phyloP scores from a whole-genome alignment of 306 rosid species.

The Cicer judaicum region DNA sequence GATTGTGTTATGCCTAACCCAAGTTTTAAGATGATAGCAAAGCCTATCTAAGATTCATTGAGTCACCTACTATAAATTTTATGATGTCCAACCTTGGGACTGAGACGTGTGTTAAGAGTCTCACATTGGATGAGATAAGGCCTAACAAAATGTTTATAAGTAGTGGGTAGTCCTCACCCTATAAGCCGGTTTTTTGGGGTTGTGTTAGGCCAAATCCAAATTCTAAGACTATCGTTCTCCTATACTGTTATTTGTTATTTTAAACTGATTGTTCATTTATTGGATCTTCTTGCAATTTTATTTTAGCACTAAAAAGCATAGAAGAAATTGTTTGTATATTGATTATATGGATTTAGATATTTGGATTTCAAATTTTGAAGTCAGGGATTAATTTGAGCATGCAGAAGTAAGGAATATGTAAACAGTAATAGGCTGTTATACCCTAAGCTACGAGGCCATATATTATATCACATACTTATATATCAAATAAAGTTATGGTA shows the following conservation, averaged over 20 bases:
- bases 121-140: no score
- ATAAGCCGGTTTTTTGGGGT: no score
- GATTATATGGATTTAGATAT: slow-evolving; percentile 1
- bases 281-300: slow-evolving; percentile 18
- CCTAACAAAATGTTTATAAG: no score
- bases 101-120: no score
- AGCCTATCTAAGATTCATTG: no score
- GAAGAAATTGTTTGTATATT: slow-evolving; percentile 2
- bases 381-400: not conserved
- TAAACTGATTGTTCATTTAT: slow-evolving; percentile 13
- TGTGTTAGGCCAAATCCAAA: no score
- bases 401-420: not conserved
- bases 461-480: not conserved
- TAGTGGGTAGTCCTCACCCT: no score
- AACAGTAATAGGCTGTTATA: not conserved
- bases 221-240: slow-evolving; percentile 4
- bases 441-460: not conserved
- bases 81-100: no score
- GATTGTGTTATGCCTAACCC: no score
- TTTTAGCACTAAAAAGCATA: not conserved
- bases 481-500: not conserved
- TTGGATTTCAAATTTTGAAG: not conserved
- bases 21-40: no score
- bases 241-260: slow-evolving; percentile 2
- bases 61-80: no score